Percentiles rank a stretch among this genome's conserved stretches.
Conservation (phyloP, 768 basidiomycete genomes). For the Imleria badia region DNA sequence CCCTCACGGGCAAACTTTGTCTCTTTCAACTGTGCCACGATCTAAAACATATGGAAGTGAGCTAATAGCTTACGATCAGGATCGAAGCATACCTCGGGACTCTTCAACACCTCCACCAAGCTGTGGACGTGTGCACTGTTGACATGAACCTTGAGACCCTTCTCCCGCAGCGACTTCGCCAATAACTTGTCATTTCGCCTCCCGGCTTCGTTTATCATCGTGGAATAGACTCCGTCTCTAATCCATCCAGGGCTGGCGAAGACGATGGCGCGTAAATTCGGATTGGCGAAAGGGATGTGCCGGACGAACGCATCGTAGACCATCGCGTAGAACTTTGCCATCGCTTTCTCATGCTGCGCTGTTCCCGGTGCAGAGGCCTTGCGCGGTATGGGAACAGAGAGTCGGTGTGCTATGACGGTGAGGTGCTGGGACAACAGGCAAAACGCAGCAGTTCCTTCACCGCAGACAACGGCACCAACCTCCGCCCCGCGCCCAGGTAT, state of each 20-base stretch:
- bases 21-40: constrained; percentile 77
- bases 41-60: constrained; percentile 40
- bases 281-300: constrained; percentile 82
- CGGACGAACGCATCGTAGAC: constrained; percentile 85
- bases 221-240: constrained; percentile 82
- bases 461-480: constrained; percentile 92
- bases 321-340: constrained; percentile 77
- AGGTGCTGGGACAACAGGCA: constrained; percentile 96
- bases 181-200: constrained; percentile 80
- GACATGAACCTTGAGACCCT: constrained; percentile 88
- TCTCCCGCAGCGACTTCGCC: constrained; percentile 72
- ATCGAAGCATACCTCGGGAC: constrained; percentile 71
- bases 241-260: constrained; percentile 98
- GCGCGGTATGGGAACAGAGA: constrained; percentile 86
- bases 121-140: constrained; percentile 96
- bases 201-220: constrained; percentile 78
- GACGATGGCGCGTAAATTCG: constrained; percentile 81
- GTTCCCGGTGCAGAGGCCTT: constrained; percentile 82
- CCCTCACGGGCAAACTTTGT: constrained; percentile 97
- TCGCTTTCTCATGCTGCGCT: constrained; percentile 90
- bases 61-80: not conserved
- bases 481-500: constrained; percentile 95
- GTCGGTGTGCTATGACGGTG: constrained; percentile 89
- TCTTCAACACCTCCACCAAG: constrained; percentile 89
- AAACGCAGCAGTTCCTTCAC: constrained; percentile 93